Evolutionary conservation across 108 stramenopile species (phyloP), one percentile per base, ranked within the genome.

Genomic region (Skeletonema marinoi): DNA sequence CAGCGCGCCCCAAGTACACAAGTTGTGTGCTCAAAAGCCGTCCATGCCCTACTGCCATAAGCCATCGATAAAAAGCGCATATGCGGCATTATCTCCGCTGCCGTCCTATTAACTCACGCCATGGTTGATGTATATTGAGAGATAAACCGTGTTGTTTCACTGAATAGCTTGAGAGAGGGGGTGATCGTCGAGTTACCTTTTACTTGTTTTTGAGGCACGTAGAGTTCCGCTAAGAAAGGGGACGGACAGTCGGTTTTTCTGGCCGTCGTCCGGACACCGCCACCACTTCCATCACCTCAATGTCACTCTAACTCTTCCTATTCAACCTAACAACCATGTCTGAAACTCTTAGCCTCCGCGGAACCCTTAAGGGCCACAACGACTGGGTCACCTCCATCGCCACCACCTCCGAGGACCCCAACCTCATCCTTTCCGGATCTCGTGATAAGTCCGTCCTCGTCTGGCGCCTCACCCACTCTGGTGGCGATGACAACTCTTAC

Each of bases 371-470:
- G 71, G 98, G 96, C 68, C 99, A 99, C 85, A 79, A 86, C 63
- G 97, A 97, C 88, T 99, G 99, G 99, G 98, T 99, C 13, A 99
- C 99, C 77, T 90, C 95, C 87, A 94, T 99, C 83, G 98, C 99
- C 68, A 98, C 99, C 85, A 97, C 98, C 58, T 88, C 94, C 29
- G 98, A 98, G 90, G 96, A 98, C 80, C 96, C 97, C 85, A 96
- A 98, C 89, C 92, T 98, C 80, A 88, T 99, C 85, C 84, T 99
- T 36, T 95, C 96, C 60, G 92, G 94, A 59, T 98, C 97, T 65
- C 95, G 99, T 68, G 99, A 99, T 88, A 98, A 98, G 90, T 95
- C 89, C 77, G 94, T 98, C 39, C 80, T 99, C 66, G 97, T 97
- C 66, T 99, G 99, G 99, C 89, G 86, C 65, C 83, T 99, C 42